A percentile compares a stretch with the other conserved stretches of the same genome.
Conservation (phyloP, 1,139 yeast species). For the Yamadazyma sp. region DNA sequence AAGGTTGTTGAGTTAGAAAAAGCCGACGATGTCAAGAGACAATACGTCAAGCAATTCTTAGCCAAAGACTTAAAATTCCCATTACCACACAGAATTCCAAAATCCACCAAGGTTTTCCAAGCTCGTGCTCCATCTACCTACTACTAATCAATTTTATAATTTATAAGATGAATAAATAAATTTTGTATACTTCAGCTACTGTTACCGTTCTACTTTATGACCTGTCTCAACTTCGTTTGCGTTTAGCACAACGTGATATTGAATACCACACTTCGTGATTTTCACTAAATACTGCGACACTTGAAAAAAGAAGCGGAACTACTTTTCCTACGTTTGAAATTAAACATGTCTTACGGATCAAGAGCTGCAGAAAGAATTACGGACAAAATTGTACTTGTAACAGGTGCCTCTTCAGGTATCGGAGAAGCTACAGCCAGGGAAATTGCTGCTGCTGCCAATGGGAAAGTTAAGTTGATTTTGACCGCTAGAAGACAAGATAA, state of each 20-base stretch:
- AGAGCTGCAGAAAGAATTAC: constrained; percentile 61
- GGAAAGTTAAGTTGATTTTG: constrained; percentile 38
- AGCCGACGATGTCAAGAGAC: constrained; percentile 98
- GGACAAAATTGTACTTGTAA: constrained; percentile 59
- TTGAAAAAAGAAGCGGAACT: no score
- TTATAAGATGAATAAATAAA: constrained; percentile 12
- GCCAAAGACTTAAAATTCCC: constrained; percentile 98
- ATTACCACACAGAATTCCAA: constrained; percentile 98
- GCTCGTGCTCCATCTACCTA: constrained; percentile 95
- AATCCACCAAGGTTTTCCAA: constrained; percentile 84
- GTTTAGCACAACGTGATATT: no score
- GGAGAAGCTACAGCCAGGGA: constrained; percentile 47
- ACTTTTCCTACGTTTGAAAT: no score
- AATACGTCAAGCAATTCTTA: constrained; percentile 97
- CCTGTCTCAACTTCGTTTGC: no score
- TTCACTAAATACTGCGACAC: background rate
- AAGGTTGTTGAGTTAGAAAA: constrained; percentile 99
- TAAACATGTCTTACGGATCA: constrained; percentile 47
- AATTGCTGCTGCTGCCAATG: constrained; percentile 39
- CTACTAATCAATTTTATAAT: constrained; percentile 54
- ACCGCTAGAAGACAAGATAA: constrained; percentile 45
- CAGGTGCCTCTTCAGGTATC: constrained; percentile 76
- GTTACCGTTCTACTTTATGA: no score
- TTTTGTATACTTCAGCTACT: constrained; percentile 2
- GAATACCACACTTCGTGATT: constrained; percentile 1